These are phyloP conservation scores for Coemansia sp. DNA, from an alignment of 192 early-diverging fungal genomes.

Conservation along the genomic window DNA sequence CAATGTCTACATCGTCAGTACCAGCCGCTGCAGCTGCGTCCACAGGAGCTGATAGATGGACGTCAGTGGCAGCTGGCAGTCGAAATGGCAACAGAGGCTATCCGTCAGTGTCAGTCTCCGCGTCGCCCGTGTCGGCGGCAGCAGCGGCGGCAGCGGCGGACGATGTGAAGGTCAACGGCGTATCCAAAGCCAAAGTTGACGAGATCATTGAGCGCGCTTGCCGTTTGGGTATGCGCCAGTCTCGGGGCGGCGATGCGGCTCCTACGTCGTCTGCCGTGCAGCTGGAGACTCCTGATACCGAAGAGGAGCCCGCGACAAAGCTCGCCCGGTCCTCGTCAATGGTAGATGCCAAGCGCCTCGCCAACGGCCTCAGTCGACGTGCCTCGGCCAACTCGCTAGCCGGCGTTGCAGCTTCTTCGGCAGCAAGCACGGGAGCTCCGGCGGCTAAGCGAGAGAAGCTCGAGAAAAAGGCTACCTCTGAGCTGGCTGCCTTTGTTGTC, in stretches of 20 bases:
- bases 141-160: background rate
- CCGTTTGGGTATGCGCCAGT: slow-evolving; percentile 26
- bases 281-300: slow-evolving; percentile 47
- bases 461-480: slow-evolving; percentile 45
- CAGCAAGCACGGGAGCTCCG: background rate
- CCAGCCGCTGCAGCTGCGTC: background rate
- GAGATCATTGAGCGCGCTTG: slow-evolving; percentile 52
- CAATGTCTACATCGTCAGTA: slow-evolving; percentile 1
- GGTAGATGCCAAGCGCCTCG: slow-evolving; percentile 1
- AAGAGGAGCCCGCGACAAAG: slow-evolving; percentile 27
- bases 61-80: background rate
- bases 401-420: background rate
- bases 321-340: slow-evolving; percentile 1
- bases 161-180: slow-evolving; percentile 17
- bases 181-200: slow-evolving; percentile 44
- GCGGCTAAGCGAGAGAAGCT: slow-evolving; percentile 43
- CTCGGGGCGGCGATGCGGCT: background rate
- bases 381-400: slow-evolving; percentile 15
- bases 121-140: slow-evolving; percentile 7
- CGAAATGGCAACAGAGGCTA: slow-evolving; percentile 1
- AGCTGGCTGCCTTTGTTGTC: slow-evolving; percentile 56
- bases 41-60: background rate
- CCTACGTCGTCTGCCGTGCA: slow-evolving; percentile 4
- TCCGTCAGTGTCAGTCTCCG: background rate
- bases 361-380: slow-evolving; percentile 11